Evolutionary conservation across 768 basidiomycete species (phyloP), one percentile per base, ranked within the genome.

Genomic region (Mycena chlorophos): DNA sequence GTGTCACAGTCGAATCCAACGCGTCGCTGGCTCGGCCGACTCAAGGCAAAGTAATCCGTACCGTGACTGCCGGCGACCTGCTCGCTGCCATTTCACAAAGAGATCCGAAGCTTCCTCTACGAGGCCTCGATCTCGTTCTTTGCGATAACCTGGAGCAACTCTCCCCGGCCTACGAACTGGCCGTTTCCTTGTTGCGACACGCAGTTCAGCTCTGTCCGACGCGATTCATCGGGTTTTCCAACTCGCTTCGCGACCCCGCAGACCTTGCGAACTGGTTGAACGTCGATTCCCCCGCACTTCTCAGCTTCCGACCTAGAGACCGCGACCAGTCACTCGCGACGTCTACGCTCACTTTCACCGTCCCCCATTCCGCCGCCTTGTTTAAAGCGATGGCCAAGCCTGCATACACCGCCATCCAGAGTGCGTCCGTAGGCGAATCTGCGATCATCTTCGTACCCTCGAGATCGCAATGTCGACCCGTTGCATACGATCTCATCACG

Each of bases 381-480:
- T 87, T 94, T 72, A 95, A 94, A 65, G 82, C 87, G 2, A 97
- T 98, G 88, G 84, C 89, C 45, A 95, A 93, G 67, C 94, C 96
- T 3, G 85, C 88, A 2, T 91, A 95, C 70, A 72, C 84, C 10
- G 85, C 85, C n/a, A 84, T 97, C 56, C 80, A 73, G 54, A 66
- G 72, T 14, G 74, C 73, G 2, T 67, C 74, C 1, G 64, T 68
- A 13, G 75, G 71, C 5, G 79, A 80, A 53, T 75, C 80, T 2
- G 81, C 86, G 0, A 81, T 98, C 57, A 78, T 96, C 12, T 97
- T 98, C 69, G 91, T 97, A 1, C 90, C 97, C 3, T 94, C 94
- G 39, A 84, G 86, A 5, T 73, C 73, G 6, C 91, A 94, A 62
- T 94, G 93, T 65, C 75, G 76, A 23, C 65, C 78, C 1, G 82